A percentile compares a stretch with the other conserved stretches of the same genome.
Conservation (phyloP, 106 monocot species). For the Dioscorea dumetorum region DNA sequence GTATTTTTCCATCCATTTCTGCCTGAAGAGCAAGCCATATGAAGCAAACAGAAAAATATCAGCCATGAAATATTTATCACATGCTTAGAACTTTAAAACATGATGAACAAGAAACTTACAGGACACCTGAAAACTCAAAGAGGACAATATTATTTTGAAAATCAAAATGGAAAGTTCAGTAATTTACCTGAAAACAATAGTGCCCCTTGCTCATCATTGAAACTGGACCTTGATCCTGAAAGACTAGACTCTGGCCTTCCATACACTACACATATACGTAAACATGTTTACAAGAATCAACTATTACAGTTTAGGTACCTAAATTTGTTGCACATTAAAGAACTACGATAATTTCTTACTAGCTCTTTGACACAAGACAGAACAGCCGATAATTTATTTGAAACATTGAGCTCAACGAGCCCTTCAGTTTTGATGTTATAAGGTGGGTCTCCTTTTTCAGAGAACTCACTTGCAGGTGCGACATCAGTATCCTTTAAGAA, state of each 20-base stretch:
- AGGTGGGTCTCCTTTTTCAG: conserved; percentile 14
- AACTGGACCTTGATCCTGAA: conserved; percentile 34
- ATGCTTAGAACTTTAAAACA: neutral
- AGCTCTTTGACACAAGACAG: conserved; percentile 30
- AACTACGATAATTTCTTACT: conserved; percentile 15
- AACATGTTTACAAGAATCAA: neutral
- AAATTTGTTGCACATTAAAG: neutral
- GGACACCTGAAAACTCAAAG: neutral
- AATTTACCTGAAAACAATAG: conserved; percentile 37
- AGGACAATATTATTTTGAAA: neutral
- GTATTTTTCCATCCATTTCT: conserved; percentile 27
- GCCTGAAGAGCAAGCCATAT: conserved; percentile 14
- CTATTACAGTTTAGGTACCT: neutral
- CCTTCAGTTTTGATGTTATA: conserved; percentile 13
- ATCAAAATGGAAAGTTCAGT: neutral
- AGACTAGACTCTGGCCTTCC: conserved; percentile 30
- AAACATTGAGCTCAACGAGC: conserved; percentile 9
- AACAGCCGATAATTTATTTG: conserved; percentile 20
- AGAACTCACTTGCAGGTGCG: conserved; percentile 2
- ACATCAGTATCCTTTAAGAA: conserved; percentile 29
- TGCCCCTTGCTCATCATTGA: conserved; percentile 30
- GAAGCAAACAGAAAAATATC: neutral
- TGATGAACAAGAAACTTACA: neutral
- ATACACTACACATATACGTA: conserved; percentile 17
- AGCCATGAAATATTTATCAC: neutral